A percentile compares a stretch with the other conserved stretches of the same genome.
Conservation (phyloP, 2,329 filamentous ascomycete genomes). For the Fusarium napiforme region DNA sequence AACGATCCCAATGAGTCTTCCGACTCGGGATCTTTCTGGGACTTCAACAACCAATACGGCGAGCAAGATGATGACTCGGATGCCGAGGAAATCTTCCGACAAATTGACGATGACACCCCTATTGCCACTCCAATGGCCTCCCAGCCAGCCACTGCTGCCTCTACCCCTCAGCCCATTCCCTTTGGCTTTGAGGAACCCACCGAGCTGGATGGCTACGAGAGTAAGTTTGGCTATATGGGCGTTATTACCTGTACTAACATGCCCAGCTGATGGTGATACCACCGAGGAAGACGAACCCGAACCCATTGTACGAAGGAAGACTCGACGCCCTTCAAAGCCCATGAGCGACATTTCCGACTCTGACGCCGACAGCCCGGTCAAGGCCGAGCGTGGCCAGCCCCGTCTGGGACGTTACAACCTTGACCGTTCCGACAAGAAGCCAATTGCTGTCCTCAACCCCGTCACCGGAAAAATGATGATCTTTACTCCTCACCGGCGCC, state of each 20-base stretch:
- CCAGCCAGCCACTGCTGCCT: slow-evolving; percentile 40
- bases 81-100: slow-evolving; percentile 53
- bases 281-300: slow-evolving; percentile 69
- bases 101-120: slow-evolving; percentile 55
- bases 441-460: slow-evolving; percentile 68
- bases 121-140: slow-evolving; percentile 55
- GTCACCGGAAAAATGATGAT: slow-evolving; percentile 71
- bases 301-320: slow-evolving; percentile 60
- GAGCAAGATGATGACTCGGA: slow-evolving; percentile 54
- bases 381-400: slow-evolving; percentile 62
- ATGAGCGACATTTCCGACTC: slow-evolving; percentile 61
- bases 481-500: slow-evolving; percentile 64
- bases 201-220: slow-evolving; percentile 68
- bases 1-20: slow-evolving; percentile 70
- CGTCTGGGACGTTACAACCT: slow-evolving; percentile 66
- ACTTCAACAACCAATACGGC: slow-evolving; percentile 63
- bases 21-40: slow-evolving; percentile 71
- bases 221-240: slow-evolving; percentile 57
- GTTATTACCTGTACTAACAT: slow-evolving; percentile 52
- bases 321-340: slow-evolving; percentile 53
- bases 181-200: slow-evolving; percentile 47
- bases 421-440: slow-evolving; percentile 65
- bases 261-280: slow-evolving; percentile 68
- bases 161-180: slow-evolving; percentile 41
- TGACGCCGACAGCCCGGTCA: slow-evolving; percentile 60